A percentile compares a stretch with the other conserved stretches of the same genome.
Conservation (phyloP, 108 stramenopile genomes). For the Cyclotella distinguenda region DNA sequence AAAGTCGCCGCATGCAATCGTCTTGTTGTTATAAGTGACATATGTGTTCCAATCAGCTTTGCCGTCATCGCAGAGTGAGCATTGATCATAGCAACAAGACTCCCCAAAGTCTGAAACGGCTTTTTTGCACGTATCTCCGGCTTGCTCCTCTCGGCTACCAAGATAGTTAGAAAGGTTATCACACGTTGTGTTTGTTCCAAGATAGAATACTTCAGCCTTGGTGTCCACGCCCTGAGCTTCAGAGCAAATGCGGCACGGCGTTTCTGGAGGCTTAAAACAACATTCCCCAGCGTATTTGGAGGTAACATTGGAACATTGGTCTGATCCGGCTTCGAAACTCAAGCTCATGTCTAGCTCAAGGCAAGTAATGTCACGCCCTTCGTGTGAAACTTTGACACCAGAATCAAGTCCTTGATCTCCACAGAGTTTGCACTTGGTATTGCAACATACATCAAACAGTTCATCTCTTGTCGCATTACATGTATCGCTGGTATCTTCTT, state of each 20-base stretch:
- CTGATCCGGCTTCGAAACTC: constrained; percentile 30
- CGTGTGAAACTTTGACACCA: constrained; percentile 43
- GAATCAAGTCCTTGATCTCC: constrained; percentile 42
- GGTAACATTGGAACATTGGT: constrained; percentile 30
- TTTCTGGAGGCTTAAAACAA: constrained; percentile 41
- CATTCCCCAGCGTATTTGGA: constrained; percentile 26
- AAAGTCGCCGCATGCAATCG: constrained; percentile 48
- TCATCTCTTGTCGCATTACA: constrained; percentile 22
- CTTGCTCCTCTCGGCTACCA: constrained; percentile 44
- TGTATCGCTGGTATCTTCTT: constrained; percentile 32
- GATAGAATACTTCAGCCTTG: constrained; percentile 31
- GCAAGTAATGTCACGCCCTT: constrained; percentile 44
- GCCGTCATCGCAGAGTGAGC: constrained; percentile 41
- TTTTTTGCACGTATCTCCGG: constrained; percentile 26
- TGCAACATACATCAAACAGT: constrained; percentile 37
- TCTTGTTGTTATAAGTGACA: constrained; percentile 31
- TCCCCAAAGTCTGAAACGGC: constrained; percentile 32
- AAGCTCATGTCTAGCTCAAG: constrained; percentile 43
- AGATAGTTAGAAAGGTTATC: constrained; percentile 50
- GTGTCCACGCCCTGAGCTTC: constrained; percentile 28
- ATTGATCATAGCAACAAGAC: constrained; percentile 39
- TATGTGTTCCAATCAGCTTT: constrained; percentile 49
- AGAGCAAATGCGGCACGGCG: constrained; percentile 39
- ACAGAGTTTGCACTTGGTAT: constrained; percentile 43
- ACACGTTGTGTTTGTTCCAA: constrained; percentile 44